Percentiles rank a stretch among this genome's conserved stretches.
Evolutionary conservation across 192 early-diverging fungal species (phyloP).

Genomic region (Rhizophagus sp.): DNA sequence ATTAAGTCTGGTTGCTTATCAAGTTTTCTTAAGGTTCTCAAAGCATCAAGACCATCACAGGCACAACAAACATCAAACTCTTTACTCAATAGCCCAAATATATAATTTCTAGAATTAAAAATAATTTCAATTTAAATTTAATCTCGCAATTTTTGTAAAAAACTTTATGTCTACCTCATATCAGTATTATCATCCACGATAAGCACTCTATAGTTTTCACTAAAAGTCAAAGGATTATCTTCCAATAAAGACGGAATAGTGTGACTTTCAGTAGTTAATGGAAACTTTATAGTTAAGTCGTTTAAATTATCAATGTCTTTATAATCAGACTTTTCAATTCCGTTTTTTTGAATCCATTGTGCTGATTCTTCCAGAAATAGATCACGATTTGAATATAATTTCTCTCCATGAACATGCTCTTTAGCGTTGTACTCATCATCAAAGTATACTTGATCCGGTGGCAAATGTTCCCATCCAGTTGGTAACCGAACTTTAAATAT

Average conservation of each 20-base stretch:
- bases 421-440: not conserved
- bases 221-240: not conserved
- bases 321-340: not conserved
- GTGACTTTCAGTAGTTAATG: not conserved
- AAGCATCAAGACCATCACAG: constrained; percentile 42
- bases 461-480: constrained; percentile 49
- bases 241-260: not conserved
- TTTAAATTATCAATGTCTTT: not conserved
- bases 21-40: constrained; percentile 24
- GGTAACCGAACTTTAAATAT: constrained; percentile 54
- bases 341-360: constrained; percentile 39
- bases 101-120: constrained; percentile 26
- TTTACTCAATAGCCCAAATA: constrained; percentile 35
- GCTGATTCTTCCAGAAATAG: constrained; percentile 36
- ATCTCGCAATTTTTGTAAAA: not conserved
- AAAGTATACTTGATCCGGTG: constrained; percentile 40
- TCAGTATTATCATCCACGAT: constrained; percentile 49
- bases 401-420: not conserved
- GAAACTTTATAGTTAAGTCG: not conserved
- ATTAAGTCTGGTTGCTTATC: constrained; percentile 29
- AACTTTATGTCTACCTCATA: constrained; percentile 33
- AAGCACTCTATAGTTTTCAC: constrained; percentile 27
- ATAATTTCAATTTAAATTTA: not conserved
- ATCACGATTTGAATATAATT: constrained; percentile 32
- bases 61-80: constrained; percentile 40